Percentiles rank a stretch among this genome's conserved stretches.
These are phyloP conservation scores for Magnolia kwangsiensis DNA, from an alignment of 164 flowering plant species.

Conservation along the genomic window DNA sequence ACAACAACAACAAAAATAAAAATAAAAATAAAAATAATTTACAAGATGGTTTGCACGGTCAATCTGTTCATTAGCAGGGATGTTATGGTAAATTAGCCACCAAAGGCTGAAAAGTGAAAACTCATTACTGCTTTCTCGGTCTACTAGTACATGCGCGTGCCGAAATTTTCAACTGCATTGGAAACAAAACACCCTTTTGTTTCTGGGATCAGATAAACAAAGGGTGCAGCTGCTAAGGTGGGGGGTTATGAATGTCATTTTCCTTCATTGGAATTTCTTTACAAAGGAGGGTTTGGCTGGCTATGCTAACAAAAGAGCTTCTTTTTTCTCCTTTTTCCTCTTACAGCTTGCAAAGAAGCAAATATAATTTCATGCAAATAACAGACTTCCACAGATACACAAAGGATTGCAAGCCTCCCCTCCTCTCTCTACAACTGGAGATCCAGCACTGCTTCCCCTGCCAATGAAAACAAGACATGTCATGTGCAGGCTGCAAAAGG, in stretches of 20 bases:
- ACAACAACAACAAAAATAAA: too few relatives aligned
- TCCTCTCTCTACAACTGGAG: slow-evolving; percentile 15
- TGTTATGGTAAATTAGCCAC: background rate
- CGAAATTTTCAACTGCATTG: background rate
- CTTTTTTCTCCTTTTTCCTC: slow-evolving; percentile 1
- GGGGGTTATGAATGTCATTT: background rate
- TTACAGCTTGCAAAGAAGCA: slow-evolving; percentile 3
- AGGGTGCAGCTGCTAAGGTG: background rate
- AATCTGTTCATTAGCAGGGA: background rate
- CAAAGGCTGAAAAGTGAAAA: background rate
- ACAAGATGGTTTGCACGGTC: background rate
- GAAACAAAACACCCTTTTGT: background rate
- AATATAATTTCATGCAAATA: background rate
- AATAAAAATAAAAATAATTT: too few relatives aligned
- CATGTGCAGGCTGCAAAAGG: background rate
- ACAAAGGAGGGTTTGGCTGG: background rate
- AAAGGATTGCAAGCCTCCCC: background rate
- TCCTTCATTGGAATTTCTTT: background rate
- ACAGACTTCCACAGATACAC: background rate
- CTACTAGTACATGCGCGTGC: background rate
- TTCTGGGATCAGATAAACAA: background rate
- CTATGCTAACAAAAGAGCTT: background rate
- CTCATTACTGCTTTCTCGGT: background rate
- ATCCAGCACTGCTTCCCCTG: slow-evolving; percentile 46
- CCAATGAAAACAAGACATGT: background rate